Percentiles rank a stretch among this genome's conserved stretches.
These are phyloP conservation scores for Cytospora leucostoma DNA, from an alignment of 2,329 filamentous ascomycete genomes.

Conservation along the genomic window DNA sequence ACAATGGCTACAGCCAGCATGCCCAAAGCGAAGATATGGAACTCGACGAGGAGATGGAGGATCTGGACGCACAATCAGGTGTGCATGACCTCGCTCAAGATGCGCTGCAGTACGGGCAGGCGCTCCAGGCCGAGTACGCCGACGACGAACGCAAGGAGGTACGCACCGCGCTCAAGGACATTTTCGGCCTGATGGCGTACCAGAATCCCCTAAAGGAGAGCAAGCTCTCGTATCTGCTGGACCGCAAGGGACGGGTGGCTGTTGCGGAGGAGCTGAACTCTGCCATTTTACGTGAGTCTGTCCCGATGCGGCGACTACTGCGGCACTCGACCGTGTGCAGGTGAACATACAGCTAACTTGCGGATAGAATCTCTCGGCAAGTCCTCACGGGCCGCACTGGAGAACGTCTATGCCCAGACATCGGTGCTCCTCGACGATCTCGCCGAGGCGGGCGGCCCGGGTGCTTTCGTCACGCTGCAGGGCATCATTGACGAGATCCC, in stretches of 20 bases:
- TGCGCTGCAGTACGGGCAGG: constrained; percentile 77
- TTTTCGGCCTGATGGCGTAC: constrained; percentile 88
- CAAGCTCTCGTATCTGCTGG: constrained; percentile 75
- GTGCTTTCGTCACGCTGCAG: constrained; percentile 73
- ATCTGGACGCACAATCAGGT: constrained; percentile 34
- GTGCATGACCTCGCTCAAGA: constrained; percentile 58
- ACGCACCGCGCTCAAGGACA: constrained; percentile 73
- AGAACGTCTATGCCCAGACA: constrained; percentile 84
- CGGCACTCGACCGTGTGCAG: not conserved
- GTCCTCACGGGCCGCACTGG: constrained; percentile 81
- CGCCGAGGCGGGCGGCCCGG: constrained; percentile 74
- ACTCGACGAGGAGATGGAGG: constrained; percentile 54
- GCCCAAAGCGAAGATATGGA: constrained; percentile 56
- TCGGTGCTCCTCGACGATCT: constrained; percentile 83
- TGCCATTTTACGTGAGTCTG: constrained; percentile 77
- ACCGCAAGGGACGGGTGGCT: constrained; percentile 69
- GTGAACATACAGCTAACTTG: not conserved
- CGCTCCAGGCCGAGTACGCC: constrained; percentile 75
- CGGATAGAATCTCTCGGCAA: constrained; percentile 80
- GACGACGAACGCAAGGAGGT: constrained; percentile 70
- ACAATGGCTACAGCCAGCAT: constrained; percentile 45
- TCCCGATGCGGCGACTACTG: not conserved
- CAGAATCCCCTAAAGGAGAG: constrained; percentile 74
- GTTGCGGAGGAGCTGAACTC: constrained; percentile 95
- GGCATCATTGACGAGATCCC: constrained; percentile 50